Conservation (phyloP, 345 rosid genomes). For the Geranium rotundifolium region DNA sequence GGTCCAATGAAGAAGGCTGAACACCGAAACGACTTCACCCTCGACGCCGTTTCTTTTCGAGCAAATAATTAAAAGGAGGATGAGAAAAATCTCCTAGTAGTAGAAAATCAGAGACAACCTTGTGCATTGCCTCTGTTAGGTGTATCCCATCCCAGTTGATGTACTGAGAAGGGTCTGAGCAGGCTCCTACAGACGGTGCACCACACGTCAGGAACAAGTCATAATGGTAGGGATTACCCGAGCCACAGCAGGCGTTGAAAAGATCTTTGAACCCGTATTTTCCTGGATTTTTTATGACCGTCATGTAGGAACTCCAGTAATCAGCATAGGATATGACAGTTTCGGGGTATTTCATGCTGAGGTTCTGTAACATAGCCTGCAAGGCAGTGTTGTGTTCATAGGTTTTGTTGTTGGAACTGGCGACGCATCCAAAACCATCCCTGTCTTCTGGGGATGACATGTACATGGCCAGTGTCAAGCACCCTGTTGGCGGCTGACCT, state of each 20-base stretch:
- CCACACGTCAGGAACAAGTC: background rate
- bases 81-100: background rate
- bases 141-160: background rate
- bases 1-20: background rate
- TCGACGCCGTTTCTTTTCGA: background rate
- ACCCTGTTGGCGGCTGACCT: constrained; percentile 67
- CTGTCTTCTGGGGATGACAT: constrained; percentile 48
- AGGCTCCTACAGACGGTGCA: background rate
- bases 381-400: constrained; percentile 42
- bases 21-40: background rate
- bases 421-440: constrained; percentile 65
- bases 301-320: constrained; percentile 65
- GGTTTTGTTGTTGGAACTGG: constrained; percentile 52
- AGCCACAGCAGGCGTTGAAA: constrained; percentile 20
- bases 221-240: background rate
- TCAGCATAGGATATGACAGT: constrained; percentile 60
- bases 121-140: background rate
- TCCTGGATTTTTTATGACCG: constrained; percentile 34
- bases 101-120: background rate
- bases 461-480: constrained; percentile 60
- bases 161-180: background rate
- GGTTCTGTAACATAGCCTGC: constrained; percentile 31
- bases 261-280: constrained; percentile 53
- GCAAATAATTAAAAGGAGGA: background rate
- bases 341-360: constrained; percentile 43